Base-by-base conservation (phyloP, 2,329 filamentous ascomycete genomes). In the Fusarium protoensiforme region DNA sequence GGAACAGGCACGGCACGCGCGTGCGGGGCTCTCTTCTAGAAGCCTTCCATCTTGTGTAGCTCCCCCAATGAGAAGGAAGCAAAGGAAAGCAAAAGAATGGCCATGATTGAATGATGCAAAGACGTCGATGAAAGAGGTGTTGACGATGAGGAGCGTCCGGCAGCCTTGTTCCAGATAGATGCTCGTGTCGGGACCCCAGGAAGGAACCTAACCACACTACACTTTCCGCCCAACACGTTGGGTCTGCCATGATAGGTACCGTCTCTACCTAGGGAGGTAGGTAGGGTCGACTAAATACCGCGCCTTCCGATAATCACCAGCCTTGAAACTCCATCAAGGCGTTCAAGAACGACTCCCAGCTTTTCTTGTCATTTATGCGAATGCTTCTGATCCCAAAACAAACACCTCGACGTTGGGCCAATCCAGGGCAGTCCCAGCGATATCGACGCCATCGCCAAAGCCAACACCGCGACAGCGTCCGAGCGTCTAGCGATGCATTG, bases 1-100 rank as follows among this genome's bases (percentile, higher is more conserved):
- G 53, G 53, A 57, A 57, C 53, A 57, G 33, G 53, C 38, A 38
- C 53, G 71, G 71, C 61, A 60, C 63, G 65, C 33, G 63, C 33
- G 63, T 72, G 75, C 75, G 73, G 75, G 75, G 73, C 60, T 65
- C 64, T 71, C 61, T 77, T 78, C 75, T 77, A 77, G 75, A 77
- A 77, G 29, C 56, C 41, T 77, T 77, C 75, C 67, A 77, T 75
- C 62, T 59, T 29, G 61, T 43, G 51, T 54, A 56, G 63, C 41
- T 65, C 63, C 67, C 63, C 65, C 71, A 73, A 74, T 76, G 41
- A 63, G 61, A 63, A 24, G 60, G 27, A 41, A 18, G 20, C 22
- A 39, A 43, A 64, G 35, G 46, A 33, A 57, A 57, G 61, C 41
- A 57, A 64, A 57, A 16, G n/a, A 33, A 54, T 43, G 48, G 35